Percentiles rank a stretch among this genome's conserved stretches.
Conservation (phyloP, 2,329 filamentous ascomycete genomes). For the Curvularia sp. region DNA sequence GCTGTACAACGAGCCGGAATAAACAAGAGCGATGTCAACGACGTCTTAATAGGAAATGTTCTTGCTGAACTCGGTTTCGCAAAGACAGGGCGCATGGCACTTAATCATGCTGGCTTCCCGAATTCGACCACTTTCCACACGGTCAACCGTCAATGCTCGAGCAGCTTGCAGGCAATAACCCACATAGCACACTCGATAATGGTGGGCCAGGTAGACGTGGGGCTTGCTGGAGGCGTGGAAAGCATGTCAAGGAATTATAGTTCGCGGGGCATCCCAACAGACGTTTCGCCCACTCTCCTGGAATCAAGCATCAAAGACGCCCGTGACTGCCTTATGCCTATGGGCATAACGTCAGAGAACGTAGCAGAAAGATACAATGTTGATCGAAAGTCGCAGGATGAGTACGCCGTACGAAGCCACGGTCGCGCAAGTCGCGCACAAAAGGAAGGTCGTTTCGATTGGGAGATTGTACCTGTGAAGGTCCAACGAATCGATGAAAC, state of each 20-base stretch:
- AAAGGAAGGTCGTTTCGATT: conserved; percentile 85
- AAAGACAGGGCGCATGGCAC: conserved; percentile 87
- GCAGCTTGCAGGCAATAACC: conserved; percentile 91
- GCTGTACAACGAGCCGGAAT: conserved; percentile 40
- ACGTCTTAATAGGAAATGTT: conserved; percentile 69
- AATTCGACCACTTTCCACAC: conserved; percentile 82
- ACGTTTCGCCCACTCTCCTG: conserved; percentile 76
- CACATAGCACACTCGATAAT: conserved; percentile 89
- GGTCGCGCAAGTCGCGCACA: conserved; percentile 85
- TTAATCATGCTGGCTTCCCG: conserved; percentile 89
- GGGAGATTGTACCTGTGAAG: conserved; percentile 89
- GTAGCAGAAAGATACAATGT: conserved; percentile 88
- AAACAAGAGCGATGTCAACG: conserved; percentile 34
- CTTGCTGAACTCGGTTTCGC: conserved; percentile 82
- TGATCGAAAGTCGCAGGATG: conserved; percentile 78
- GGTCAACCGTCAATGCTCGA: conserved; percentile 96
- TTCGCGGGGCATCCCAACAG: conserved; percentile 71
- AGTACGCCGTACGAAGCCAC: conserved; percentile 86
- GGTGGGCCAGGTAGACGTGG: conserved; percentile 81
- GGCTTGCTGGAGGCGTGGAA: conserved; percentile 87
- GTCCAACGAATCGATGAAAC: conserved; percentile 74
- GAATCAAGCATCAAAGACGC: conserved; percentile 78
- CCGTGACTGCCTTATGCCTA: conserved; percentile 85
- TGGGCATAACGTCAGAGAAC: conserved; percentile 99
- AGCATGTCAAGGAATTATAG: conserved; percentile 90